Evolutionary conservation across 148 eudicot species (phyloP), one percentile per base, ranked within the genome.

Genomic region (Talinum fruticosum): DNA sequence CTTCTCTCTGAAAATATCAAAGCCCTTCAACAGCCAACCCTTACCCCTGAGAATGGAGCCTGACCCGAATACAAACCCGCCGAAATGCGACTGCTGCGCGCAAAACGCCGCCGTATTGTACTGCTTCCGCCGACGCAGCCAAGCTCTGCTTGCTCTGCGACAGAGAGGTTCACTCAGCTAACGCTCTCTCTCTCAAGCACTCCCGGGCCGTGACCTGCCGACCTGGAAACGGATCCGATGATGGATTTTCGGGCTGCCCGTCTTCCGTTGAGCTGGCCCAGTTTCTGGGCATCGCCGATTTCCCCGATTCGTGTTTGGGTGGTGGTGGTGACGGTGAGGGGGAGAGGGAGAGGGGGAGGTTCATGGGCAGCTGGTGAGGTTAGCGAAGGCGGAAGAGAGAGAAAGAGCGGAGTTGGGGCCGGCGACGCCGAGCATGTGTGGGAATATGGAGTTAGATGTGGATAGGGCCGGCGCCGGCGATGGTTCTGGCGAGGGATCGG

Each of bases 131-230:
- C 15, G 95, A 91, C 83, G 76, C 82, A 0, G 95, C 92, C 7
- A 87, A 84, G 80, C 92, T 91, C 44, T 91, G 95, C 70, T 36
- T 91, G 34, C 28, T 77, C 33, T 91, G 95, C 79, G 95, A 91
- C 88, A 83, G 75, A 12, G 87, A 82, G 44, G 95, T 91, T 32
- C 92, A 91, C 86, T 78, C 91, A 13, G 95, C 95, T 49, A 91
- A 91, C 81, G 89, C 92, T 8, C 88, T 91, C 70, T 85, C 92
- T 13, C 76, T 30, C 57, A 91, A 88, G 81, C 96, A 91, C 78
- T 64, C 76, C 49, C 90, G 96, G 57, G 57, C 16, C 57, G 4
- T 51, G 10, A 59, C 28, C 13, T 1, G 6, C 65, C 30, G 30
- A 59, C 33, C 66, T 18, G 66, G 13, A 26, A 5, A 33, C 66